A percentile compares a stretch with the other conserved stretches of the same genome.
Evolutionary conservation across 192 early-diverging fungal genomes (phyloP).

Genomic region (Coemansia sp.): DNA sequence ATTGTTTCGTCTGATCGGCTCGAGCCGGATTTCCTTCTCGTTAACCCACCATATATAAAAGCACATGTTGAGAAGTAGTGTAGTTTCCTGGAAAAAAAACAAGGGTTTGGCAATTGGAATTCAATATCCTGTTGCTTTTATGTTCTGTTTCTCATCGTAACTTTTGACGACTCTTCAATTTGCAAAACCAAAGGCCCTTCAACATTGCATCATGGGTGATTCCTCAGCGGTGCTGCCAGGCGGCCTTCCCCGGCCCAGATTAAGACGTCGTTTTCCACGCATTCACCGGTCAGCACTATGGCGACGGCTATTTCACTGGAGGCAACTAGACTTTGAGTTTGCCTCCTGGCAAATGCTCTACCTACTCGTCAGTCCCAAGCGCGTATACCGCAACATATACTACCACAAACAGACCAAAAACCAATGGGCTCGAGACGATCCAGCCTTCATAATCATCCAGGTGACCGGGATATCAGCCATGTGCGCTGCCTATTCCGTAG

Average conservation of each 20-base stretch:
- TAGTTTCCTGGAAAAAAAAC: not conserved
- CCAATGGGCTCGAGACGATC: slow-evolving; percentile 97
- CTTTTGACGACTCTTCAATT: not conserved
- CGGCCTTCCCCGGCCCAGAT: slow-evolving; percentile 11
- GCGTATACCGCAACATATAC: slow-evolving; percentile 85
- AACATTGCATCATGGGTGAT: slow-evolving; percentile 14
- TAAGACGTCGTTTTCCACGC: slow-evolving; percentile 30
- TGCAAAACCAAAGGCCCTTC: not conserved
- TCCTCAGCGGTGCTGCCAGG: slow-evolving; percentile 25
- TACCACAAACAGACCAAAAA: slow-evolving; percentile 99
- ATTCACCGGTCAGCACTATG: slow-evolving; percentile 42
- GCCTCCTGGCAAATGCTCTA: slow-evolving; percentile 51
- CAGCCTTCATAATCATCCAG: slow-evolving; percentile 84
- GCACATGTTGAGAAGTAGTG: too few relatives aligned
- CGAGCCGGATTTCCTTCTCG: too few relatives aligned
- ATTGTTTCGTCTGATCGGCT: too few relatives aligned
- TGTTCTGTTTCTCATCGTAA: not conserved
- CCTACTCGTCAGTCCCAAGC: slow-evolving; percentile 38
- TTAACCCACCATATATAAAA: too few relatives aligned
- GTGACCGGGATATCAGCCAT: slow-evolving; percentile 52
- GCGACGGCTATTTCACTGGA: slow-evolving; percentile 43
- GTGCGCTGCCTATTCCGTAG: slow-evolving; percentile 28
- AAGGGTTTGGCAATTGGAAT: not conserved
- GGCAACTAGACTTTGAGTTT: slow-evolving; percentile 47
- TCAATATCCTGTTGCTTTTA: not conserved